Evolutionary conservation across 2,329 filamentous ascomycete species (phyloP).

Genomic region (Trichoderma arundinaceum): DNA sequence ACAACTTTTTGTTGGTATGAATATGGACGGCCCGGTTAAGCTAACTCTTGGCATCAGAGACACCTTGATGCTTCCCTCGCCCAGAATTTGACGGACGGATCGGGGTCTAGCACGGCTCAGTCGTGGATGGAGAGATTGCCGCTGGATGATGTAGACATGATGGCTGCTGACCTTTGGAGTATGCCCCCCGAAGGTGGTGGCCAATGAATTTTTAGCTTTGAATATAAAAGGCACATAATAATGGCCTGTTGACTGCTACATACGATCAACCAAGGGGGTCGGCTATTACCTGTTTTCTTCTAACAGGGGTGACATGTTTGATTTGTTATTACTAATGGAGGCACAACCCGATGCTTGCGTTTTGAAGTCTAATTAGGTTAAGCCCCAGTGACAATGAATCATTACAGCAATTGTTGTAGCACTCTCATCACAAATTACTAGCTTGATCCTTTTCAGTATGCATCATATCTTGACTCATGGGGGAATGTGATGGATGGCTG

Average conservation of each 20-base stretch:
- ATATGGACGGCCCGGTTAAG: neutral
- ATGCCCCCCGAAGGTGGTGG: conserved; percentile 28
- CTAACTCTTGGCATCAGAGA: conserved; percentile 33
- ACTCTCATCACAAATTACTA: neutral
- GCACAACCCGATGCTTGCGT: neutral
- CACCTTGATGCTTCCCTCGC: conserved; percentile 41
- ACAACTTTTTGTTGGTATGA: too few relatives aligned
- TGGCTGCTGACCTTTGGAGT: conserved; percentile 38
- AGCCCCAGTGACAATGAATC: neutral
- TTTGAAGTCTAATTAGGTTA: neutral
- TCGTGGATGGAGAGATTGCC: conserved; percentile 42
- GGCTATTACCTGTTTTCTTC: neutral
- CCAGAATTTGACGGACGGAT: conserved; percentile 41
- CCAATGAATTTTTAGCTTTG: conserved; percentile 1
- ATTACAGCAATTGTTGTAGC: neutral
- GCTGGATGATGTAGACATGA: conserved; percentile 39
- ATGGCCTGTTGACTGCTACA: neutral
- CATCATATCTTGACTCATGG: neutral
- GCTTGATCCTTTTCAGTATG: too few relatives aligned
- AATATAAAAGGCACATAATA: neutral
- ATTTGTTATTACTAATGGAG: neutral
- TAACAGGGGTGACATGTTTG: neutral
- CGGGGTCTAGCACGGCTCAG: conserved; percentile 39
- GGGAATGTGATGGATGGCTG: neutral
- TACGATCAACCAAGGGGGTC: neutral